These are phyloP conservation scores for Cladorrhinum sp. DNA, from an alignment of 2,329 filamentous ascomycete genomes.

Conservation along the genomic window DNA sequence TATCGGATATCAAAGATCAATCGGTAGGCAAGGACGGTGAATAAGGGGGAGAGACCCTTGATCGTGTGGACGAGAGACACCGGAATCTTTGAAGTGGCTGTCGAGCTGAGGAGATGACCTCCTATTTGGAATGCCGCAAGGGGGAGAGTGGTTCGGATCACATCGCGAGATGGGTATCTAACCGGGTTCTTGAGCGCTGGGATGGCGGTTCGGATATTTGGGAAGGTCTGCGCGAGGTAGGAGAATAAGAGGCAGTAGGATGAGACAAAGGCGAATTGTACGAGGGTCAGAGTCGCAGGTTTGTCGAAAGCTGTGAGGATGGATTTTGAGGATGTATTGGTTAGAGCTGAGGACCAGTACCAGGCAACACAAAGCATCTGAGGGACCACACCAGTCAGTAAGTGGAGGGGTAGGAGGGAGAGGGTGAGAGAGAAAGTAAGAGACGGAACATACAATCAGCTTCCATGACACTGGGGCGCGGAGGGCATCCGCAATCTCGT, in stretches of 20 bases:
- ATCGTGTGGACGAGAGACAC: slow-evolving; percentile 98
- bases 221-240: slow-evolving; percentile 70
- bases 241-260: slow-evolving; percentile 80
- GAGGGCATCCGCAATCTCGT: slow-evolving; percentile 87
- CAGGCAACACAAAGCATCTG: slow-evolving; percentile 83
- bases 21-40: slow-evolving; percentile 92
- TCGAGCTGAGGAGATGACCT: slow-evolving; percentile 90
- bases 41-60: slow-evolving; percentile 92
- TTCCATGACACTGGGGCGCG: slow-evolving; percentile 85
- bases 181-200: slow-evolving; percentile 83
- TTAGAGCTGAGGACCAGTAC: slow-evolving; percentile 94
- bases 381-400: slow-evolving; percentile 26
- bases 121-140: slow-evolving; percentile 89
- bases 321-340: slow-evolving; percentile 96
- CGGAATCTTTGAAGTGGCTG: slow-evolving; percentile 89
- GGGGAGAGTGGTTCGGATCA: slow-evolving; percentile 84
- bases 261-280: slow-evolving; percentile 92
- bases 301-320: slow-evolving; percentile 90
- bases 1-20: slow-evolving; percentile 87
- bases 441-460: slow-evolving; percentile 70
- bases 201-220: slow-evolving; percentile 65
- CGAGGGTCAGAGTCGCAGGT: slow-evolving; percentile 84
- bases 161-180: slow-evolving; percentile 72
- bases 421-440: slow-evolving; percentile 1
- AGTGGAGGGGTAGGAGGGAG: not conserved